phyloP scores from a whole-genome alignment of 2,329 filamentous ascomycete species.

The Monosporascus sp. region DNA sequence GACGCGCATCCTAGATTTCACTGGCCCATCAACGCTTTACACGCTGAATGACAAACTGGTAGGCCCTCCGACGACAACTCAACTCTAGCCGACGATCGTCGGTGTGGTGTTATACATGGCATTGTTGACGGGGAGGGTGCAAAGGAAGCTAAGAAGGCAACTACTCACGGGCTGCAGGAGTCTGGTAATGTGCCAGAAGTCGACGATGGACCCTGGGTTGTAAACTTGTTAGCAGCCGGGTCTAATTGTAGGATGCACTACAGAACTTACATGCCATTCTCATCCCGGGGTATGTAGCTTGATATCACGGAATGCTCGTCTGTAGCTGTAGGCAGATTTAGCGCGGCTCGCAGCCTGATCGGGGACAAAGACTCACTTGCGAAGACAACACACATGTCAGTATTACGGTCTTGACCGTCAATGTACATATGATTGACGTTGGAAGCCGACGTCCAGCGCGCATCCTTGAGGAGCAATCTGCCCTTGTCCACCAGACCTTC shows the following conservation, averaged over 20 bases:
- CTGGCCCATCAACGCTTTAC: too few relatives aligned
- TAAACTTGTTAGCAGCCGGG: background rate
- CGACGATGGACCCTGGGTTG: slow-evolving; percentile 15
- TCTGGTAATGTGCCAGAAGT: slow-evolving; percentile 14
- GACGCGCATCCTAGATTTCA: too few relatives aligned
- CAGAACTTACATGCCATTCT: slow-evolving; percentile 33
- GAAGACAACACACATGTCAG: slow-evolving; percentile 38
- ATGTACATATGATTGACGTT: slow-evolving; percentile 39
- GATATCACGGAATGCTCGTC: slow-evolving; percentile 32
- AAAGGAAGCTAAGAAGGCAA: background rate
- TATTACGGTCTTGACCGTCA: slow-evolving; percentile 31
- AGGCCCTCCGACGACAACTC: too few relatives aligned
- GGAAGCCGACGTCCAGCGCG: slow-evolving; percentile 16
- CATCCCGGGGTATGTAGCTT: slow-evolving; percentile 38
- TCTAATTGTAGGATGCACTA: background rate
- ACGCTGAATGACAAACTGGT: too few relatives aligned
- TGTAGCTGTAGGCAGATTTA: slow-evolving; percentile 24
- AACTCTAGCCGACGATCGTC: too few relatives aligned
- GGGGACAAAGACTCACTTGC: slow-evolving; percentile 32
- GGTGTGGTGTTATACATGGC: background rate
- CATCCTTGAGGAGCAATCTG: slow-evolving; percentile 28
- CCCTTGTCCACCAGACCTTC: slow-evolving; percentile 36
- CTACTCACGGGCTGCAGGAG: background rate
- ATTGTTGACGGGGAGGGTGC: background rate
- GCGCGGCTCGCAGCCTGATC: background rate